These are phyloP conservation scores for Bisporella sp. DNA, from an alignment of 2,329 filamentous ascomycete species.

Conservation along the genomic window DNA sequence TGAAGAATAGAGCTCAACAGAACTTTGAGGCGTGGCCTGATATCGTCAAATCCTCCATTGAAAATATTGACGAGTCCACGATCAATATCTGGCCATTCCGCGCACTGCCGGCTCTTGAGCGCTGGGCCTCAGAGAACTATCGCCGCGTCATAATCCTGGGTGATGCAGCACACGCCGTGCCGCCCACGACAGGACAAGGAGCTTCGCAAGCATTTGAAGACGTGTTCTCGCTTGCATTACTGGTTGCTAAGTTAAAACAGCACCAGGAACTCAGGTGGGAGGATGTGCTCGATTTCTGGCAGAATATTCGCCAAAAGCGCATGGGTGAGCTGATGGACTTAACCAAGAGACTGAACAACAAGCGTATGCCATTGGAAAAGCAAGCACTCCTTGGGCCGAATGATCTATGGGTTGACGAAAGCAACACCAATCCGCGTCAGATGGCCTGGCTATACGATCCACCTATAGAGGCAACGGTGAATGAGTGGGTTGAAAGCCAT, in stretches of 20 bases:
- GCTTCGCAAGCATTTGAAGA: conserved; percentile 44
- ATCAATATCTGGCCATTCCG: conserved; percentile 41
- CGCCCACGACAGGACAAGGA: conserved; percentile 40
- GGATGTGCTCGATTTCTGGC: conserved; percentile 35
- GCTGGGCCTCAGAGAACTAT: conserved; percentile 31
- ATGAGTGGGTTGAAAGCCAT: no score
- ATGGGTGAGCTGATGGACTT: conserved; percentile 40
- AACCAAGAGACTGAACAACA: conserved; percentile 36
- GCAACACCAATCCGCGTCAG: no score
- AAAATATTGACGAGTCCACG: conserved; percentile 26
- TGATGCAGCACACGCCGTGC: conserved; percentile 42
- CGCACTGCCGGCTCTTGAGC: conserved; percentile 34
- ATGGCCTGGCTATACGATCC: no score
- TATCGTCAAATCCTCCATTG: conserved; percentile 32
- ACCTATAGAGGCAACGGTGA: no score
- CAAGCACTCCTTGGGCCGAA: no score
- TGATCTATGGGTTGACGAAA: conserved; percentile 30
- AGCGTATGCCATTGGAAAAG: conserved; percentile 19
- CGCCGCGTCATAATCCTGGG: conserved; percentile 36
- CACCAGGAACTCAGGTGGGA: conserved; percentile 16
- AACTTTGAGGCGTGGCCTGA: conserved; percentile 29
- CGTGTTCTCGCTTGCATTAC: conserved; percentile 36
- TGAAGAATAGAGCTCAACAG: conserved; percentile 29
- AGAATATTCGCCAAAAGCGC: conserved; percentile 39
- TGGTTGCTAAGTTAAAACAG: conserved; percentile 26